A percentile compares a stretch with the other conserved stretches of the same genome.
These are phyloP conservation scores for Alternaria atra DNA, from an alignment of 2,329 filamentous ascomycete species.

Conservation along the genomic window DNA sequence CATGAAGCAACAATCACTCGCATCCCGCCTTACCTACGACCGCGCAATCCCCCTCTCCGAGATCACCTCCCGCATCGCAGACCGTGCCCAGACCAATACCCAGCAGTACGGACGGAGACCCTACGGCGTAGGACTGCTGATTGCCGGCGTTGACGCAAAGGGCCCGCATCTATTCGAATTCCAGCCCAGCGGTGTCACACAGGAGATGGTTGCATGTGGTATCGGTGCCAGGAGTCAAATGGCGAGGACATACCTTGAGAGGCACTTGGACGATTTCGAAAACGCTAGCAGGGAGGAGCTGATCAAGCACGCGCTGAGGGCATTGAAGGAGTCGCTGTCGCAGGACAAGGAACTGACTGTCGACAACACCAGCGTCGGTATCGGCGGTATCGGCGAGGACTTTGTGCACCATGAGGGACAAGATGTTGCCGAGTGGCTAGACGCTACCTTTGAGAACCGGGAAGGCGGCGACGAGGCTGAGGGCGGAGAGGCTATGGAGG, in stretches of 20 bases:
- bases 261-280: slow-evolving; percentile 85
- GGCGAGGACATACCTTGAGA: slow-evolving; percentile 95
- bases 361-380: slow-evolving; percentile 92
- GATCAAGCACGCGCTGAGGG: slow-evolving; percentile 87
- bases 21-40: slow-evolving; percentile 94
- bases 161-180: slow-evolving; percentile 98
- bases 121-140: slow-evolving; percentile 91
- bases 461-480: slow-evolving; percentile 49
- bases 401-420: slow-evolving; percentile 93
- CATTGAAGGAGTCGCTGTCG: slow-evolving; percentile 92
- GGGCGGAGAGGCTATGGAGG: slow-evolving; percentile 62
- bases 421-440: slow-evolving; percentile 85
- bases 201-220: slow-evolving; percentile 96
- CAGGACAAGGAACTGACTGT: slow-evolving; percentile 98
- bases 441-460: slow-evolving; percentile 67
- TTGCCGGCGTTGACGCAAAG: slow-evolving; percentile 91
- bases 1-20: slow-evolving; percentile 99
- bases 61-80: slow-evolving; percentile 90
- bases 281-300: slow-evolving; percentile 82
- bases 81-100: slow-evolving; percentile 97
- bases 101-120: slow-evolving; percentile 97
- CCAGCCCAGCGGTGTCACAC: slow-evolving; percentile 93
- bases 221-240: slow-evolving; percentile 97
- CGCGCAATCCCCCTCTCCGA: slow-evolving; percentile 89
- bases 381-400: slow-evolving; percentile 79